Evolutionary conservation across 1,139 yeast species (phyloP), one percentile per base, ranked within the genome.

Genomic region (Zygosaccharomyces pseudobailii): DNA sequence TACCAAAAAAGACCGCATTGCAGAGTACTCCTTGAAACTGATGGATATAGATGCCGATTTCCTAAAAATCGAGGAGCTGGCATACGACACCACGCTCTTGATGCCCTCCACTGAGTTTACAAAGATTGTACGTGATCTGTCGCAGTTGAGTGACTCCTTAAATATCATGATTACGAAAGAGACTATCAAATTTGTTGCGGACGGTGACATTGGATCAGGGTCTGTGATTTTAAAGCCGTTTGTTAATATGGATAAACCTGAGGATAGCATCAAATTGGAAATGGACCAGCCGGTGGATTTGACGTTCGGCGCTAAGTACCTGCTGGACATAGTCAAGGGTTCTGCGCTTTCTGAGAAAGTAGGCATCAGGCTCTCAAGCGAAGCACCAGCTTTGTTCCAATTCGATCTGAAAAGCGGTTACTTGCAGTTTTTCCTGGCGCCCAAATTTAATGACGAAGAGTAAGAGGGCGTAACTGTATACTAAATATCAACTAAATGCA

Each of bases 31-130:
- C 49, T 78, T 94, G 66, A 89, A 90, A 69, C 78, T 92, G 67
- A 89, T 92, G 96, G 96, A 92, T 65, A 88, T 92, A 60, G 98
- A 92, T 67, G 87, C 95, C 54, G 97, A 92, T 65, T 88, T 87
- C 72, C 79, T 92, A 64, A 84, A 87, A 61, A 87, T 92, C 66
- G 98, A 95, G 59, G 97, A 89, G 59, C 83, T 89, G 80, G 95
- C 88, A 55, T 87, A 87, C 68, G 94, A 87, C 63, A 82, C 95
- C 43, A 84, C 87, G 54, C 78, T 92, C 58, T 82, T 86, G 53
- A 80, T 92, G 87, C 96, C 97, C 51, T 76, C 96, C 32, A 59
- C 77, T 28, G 97, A 92, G 61, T 88, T 92, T 69, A 82, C 94
- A 64, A 88, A 90, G 68, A 84, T 87, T 58, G 87, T 90, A 53